Evolutionary conservation across 805 yeast species (phyloP).

Genomic region (Saccharomycopsis amapae): DNA sequence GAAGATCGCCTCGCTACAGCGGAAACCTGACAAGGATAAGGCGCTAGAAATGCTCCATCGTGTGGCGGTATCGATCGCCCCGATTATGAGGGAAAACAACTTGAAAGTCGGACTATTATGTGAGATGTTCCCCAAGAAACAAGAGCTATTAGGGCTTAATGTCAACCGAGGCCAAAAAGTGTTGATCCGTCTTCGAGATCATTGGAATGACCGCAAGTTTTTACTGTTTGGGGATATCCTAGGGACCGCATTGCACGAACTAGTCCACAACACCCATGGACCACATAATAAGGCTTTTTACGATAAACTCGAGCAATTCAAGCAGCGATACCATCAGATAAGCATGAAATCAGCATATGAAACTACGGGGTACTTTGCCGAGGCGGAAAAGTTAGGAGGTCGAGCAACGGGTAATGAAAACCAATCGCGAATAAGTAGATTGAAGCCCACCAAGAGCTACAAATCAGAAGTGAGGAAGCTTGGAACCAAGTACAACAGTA

Average conservation of each 20-base stretch:
- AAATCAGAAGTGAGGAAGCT: conserved; percentile 35
- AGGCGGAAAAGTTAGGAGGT: conserved; percentile 41
- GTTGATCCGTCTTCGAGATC: conserved; percentile 55
- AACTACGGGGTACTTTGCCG: conserved; percentile 43
- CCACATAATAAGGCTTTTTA: conserved; percentile 76
- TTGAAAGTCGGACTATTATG: conserved; percentile 61
- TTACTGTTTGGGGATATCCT: conserved; percentile 57
- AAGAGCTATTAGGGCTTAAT: conserved; percentile 67
- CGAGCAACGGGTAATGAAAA: too few species aligned
- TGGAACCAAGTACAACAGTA: conserved; percentile 25
- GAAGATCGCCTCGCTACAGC: not conserved
- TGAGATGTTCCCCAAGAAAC: conserved; percentile 75
- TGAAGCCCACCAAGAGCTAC: conserved; percentile 33
- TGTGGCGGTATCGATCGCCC: conserved; percentile 65
- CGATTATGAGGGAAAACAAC: conserved; percentile 62
- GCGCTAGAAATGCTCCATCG: conserved; percentile 59
- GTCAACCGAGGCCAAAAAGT: conserved; percentile 73
- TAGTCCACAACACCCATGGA: conserved; percentile 72
- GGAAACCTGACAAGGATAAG: conserved; percentile 31
- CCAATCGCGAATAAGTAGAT: conserved; percentile 36
- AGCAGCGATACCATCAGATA: conserved; percentile 40
- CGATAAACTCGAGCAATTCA: conserved; percentile 52
- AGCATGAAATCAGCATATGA: conserved; percentile 37
- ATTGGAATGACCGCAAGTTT: conserved; percentile 43
- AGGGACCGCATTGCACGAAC: conserved; percentile 84